Conservation (phyloP, 495 filamentous ascomycete species). For the Penicillium lagena region DNA sequence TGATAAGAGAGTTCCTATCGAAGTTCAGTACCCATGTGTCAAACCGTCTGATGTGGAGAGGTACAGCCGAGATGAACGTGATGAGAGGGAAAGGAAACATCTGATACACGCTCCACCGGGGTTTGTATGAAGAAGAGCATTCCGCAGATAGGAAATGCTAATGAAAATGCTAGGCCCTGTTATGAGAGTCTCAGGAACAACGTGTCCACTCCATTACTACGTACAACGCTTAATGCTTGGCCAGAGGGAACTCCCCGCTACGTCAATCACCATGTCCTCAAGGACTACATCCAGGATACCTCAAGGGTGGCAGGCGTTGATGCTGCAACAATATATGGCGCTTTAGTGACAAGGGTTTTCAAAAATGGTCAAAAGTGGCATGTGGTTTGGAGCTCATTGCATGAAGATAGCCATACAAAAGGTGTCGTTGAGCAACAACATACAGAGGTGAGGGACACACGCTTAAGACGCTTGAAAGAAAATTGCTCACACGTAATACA, state of each 20-base stretch:
- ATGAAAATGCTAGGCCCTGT: conserved; percentile 32
- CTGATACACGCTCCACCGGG: conserved; percentile 47
- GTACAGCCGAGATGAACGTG: conserved; percentile 13
- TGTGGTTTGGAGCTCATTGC: conserved; percentile 29
- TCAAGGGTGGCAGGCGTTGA: conserved; percentile 43
- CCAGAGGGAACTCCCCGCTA: conserved; percentile 50
- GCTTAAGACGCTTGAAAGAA: background rate
- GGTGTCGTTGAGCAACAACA: conserved; percentile 16
- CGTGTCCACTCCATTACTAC: conserved; percentile 55
- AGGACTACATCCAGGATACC: conserved; percentile 54
- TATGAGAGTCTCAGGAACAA: conserved; percentile 62
- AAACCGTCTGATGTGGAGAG: conserved; percentile 34
- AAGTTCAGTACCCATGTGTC: conserved; percentile 50
- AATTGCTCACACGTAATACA: conserved; percentile 5
- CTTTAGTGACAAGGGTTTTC: conserved; percentile 47
- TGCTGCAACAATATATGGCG: conserved; percentile 44
- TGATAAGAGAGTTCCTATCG: conserved; percentile 50
- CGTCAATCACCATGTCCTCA: conserved; percentile 48
- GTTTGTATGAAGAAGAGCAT: conserved; percentile 11
- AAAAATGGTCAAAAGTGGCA: conserved; percentile 46
- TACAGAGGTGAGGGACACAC: conserved; percentile 7
- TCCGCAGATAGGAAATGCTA: background rate
- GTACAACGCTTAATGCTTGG: conserved; percentile 53
- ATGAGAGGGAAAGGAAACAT: conserved; percentile 13
- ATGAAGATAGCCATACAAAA: conserved; percentile 24